These are phyloP conservation scores for Coemansia sp. DNA, from an alignment of 192 early-diverging fungal genomes.

Conservation along the genomic window DNA sequence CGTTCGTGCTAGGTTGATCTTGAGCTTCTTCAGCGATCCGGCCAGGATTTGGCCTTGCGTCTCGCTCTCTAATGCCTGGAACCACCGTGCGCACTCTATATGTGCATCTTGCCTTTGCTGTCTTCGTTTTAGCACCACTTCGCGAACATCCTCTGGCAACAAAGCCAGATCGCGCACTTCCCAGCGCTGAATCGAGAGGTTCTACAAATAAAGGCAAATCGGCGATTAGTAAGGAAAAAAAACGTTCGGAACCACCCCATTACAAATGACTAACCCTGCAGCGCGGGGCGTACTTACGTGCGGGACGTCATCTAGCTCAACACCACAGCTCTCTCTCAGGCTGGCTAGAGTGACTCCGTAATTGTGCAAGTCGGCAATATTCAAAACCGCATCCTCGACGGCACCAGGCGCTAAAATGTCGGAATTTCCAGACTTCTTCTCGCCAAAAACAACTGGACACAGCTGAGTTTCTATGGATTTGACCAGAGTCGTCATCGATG, in stretches of 20 bases:
- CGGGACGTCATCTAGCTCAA: constrained; percentile 23
- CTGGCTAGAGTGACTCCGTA: constrained; percentile 39
- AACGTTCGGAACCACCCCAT: neutral
- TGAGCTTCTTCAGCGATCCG: constrained; percentile 30
- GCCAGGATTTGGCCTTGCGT: constrained; percentile 23
- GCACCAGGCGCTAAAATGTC: constrained; percentile 28
- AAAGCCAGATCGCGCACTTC: constrained; percentile 31
- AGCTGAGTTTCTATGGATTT: constrained; percentile 37
- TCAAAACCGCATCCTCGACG: constrained; percentile 19
- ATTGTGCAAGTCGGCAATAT: constrained; percentile 37
- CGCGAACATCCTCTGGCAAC: constrained; percentile 31
- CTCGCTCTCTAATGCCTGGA: constrained; percentile 12
- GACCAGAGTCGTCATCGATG: constrained; percentile 22
- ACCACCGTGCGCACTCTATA: constrained; percentile 30
- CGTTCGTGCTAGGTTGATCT: neutral
- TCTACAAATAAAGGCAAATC: constrained; percentile 1
- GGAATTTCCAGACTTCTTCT: constrained; percentile 19
- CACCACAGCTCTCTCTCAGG: constrained; percentile 8
- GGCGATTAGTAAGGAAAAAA: neutral
- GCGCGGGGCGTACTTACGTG: constrained; percentile 8
- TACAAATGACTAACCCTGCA: neutral
- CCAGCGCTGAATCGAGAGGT: constrained; percentile 42
- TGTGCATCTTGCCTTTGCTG: constrained; percentile 12
- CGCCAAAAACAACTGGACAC: constrained; percentile 46
- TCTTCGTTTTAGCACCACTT: constrained; percentile 26